phyloP scores from a whole-genome alignment of 148 eudicot species.

The Silene uniflora region DNA sequence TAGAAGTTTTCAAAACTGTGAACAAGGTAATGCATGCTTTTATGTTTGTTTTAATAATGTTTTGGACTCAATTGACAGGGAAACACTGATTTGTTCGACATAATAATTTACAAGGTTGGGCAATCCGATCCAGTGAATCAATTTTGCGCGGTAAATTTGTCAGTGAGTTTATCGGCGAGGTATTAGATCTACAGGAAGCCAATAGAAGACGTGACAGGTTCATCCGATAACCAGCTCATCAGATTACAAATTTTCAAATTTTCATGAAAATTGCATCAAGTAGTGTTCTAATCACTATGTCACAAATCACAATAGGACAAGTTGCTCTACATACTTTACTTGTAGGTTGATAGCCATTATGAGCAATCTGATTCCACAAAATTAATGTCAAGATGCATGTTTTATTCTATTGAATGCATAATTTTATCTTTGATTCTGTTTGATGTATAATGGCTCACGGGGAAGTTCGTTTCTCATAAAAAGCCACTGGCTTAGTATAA shows the following conservation, averaged over 20 bases:
- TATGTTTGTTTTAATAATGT: not conserved
- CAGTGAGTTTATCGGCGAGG: conserved; percentile 83
- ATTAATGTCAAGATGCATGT: too few relatives aligned
- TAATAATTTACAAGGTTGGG: conserved; percentile 85
- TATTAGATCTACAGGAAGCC: conserved; percentile 69
- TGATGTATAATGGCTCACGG: too few relatives aligned
- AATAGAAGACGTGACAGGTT: conserved; percentile 69
- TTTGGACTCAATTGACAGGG: not conserved
- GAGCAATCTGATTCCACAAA: too few relatives aligned
- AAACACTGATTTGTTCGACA: conserved; percentile 15
- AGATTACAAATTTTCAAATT: not conserved
- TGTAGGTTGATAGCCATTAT: too few relatives aligned
- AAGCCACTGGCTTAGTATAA: too few relatives aligned
- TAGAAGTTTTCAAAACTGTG: conserved; percentile 84
- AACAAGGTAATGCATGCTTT: conserved; percentile 51
- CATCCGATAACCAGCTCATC: conserved; percentile 10
- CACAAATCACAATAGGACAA: too few relatives aligned
- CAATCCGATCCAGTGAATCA: conserved; percentile 68
- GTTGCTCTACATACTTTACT: too few relatives aligned
- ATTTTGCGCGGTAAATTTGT: conserved; percentile 72
- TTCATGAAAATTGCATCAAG: not conserved
- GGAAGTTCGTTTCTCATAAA: too few relatives aligned
- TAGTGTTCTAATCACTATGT: too few relatives aligned
- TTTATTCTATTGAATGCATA: too few relatives aligned
- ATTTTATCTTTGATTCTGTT: too few relatives aligned